Evolutionary conservation across 306 rosid species (phyloP).

Genomic region (Quercus alba): DNA sequence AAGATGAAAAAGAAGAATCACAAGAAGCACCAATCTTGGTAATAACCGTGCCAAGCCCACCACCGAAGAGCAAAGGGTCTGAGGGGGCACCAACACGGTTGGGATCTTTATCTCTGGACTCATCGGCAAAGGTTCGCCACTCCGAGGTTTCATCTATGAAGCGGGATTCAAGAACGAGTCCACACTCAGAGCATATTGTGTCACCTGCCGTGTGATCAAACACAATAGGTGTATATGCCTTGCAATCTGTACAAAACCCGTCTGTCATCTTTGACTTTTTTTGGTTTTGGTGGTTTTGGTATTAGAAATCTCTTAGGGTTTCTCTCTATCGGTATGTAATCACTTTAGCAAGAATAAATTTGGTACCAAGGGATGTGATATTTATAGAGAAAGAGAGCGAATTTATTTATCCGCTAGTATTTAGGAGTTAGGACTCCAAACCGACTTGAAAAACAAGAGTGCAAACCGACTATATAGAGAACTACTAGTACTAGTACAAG

Average conservation of each 20-base stretch:
- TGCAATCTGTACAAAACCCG: constrained; percentile 1
- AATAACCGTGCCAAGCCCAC: not conserved
- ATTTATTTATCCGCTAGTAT: no score
- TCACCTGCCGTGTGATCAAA: constrained; percentile 2
- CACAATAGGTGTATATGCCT: not conserved
- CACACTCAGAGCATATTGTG: constrained; percentile 23
- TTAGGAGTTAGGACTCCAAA: no score
- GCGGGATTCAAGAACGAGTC: constrained; percentile 5
- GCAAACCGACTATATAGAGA: no score
- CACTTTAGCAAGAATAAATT: not conserved
- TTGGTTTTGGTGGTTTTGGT: no score
- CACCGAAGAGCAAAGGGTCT: not conserved
- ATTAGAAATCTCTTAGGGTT: no score
- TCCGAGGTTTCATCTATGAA: not conserved
- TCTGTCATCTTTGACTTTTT: not conserved
- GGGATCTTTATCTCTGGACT: not conserved
- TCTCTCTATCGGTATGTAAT: no score
- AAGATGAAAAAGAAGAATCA: no score
- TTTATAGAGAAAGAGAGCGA: no score
- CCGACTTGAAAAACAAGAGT: no score
- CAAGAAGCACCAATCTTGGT: no score
- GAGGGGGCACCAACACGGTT: not conserved
- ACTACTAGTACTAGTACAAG: no score
- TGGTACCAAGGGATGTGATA: no score
- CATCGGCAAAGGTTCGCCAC: constrained; percentile 16